Evolutionary conservation across 2,329 filamentous ascomycete species (phyloP), one percentile per base, ranked within the genome.

Genomic region (Lasiodiplodia sp.): DNA sequence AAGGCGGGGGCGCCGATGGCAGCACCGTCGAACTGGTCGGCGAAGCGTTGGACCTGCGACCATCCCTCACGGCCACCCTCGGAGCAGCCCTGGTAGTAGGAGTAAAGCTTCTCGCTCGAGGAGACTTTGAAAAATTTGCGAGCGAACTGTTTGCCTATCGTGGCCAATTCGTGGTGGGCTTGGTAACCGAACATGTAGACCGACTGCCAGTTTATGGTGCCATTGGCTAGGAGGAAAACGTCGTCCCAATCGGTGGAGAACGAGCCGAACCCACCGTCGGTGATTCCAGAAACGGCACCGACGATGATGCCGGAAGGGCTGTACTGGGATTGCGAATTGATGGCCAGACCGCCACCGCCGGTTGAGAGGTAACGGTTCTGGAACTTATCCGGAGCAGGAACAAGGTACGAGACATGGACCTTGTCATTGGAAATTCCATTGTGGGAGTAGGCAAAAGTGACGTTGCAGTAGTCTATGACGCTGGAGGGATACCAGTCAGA

Each of bases 81-180:
- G 16, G 85, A 87, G 74, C 86, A 87, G 6, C 84, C 85, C 69
- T 86, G 81, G 71, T 84, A 87, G 76, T 87, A 87, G 1, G 83
- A 79, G 73, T 83, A 85, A 12, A 79, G 23, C 68, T 76, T 76
- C 6, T 72, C 70, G 25, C 31, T 23, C 23, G 66, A 65, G 34
- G 71, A 74, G 37, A 71, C 25, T 16, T 70, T 68, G 69, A 76
- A 87, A 66, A 85, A 81, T 37, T 75, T 76, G 68, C 74, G 73
- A 18, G 82, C 79, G 53, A 86, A 68, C 2, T 77, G 73, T 70
- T 86, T 85, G 31, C 83, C 83, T 8, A 86, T 73, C n/a, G 77
- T 72, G 16, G 82, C 84, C 79, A 87, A 82, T 74, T 88, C 86
- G 52, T 83, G 82, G 1, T 86, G 77, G 0, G 82, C 85, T 69